Evolutionary conservation across 352 stramenopile genomes (phyloP).

Genomic region (Pythium myriotylum): DNA sequence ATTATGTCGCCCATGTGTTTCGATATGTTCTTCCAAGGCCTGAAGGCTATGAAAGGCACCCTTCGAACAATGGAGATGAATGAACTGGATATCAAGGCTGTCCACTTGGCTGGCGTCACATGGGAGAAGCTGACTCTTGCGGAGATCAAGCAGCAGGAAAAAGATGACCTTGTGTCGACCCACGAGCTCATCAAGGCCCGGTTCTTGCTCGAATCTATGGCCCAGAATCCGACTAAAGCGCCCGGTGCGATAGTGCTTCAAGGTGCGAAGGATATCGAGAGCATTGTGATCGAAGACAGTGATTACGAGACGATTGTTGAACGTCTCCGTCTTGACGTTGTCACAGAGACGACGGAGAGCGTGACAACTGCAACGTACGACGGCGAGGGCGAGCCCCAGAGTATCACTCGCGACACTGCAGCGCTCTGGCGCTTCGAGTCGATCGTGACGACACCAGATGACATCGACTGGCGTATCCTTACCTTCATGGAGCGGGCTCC

Average conservation of each 20-base stretch:
- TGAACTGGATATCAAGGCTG: slow-evolving; percentile 28
- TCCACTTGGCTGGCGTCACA: slow-evolving; percentile 22
- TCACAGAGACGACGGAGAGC: slow-evolving; percentile 27
- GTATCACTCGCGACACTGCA: slow-evolving; percentile 27
- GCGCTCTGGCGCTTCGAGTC: slow-evolving; percentile 62
- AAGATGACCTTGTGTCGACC: slow-evolving; percentile 18
- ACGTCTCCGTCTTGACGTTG: slow-evolving; percentile 27
- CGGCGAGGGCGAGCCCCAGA: slow-evolving; percentile 9
- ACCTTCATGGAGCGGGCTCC: slow-evolving; percentile 31
- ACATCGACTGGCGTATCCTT: slow-evolving; percentile 69
- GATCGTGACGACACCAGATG: slow-evolving; percentile 48
- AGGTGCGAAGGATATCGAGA: slow-evolving; percentile 23
- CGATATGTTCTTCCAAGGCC: slow-evolving; percentile 34
- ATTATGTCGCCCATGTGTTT: slow-evolving; percentile 38
- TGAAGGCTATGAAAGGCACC: slow-evolving; percentile 31
- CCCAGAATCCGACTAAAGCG: slow-evolving; percentile 8
- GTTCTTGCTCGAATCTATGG: slow-evolving; percentile 20
- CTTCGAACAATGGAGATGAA: slow-evolving; percentile 33
- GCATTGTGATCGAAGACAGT: slow-evolving; percentile 32
- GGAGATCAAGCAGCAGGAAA: slow-evolving; percentile 34
- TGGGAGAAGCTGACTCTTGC: slow-evolving; percentile 32
- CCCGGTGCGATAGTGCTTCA: slow-evolving; percentile 6
- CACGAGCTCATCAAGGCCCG: slow-evolving; percentile 30
- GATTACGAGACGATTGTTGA: slow-evolving; percentile 34
- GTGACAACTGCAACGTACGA: slow-evolving; percentile 27